Percentiles rank a stretch among this genome's conserved stretches.
Conservation (phyloP, 805 yeast genomes). For the Ogataea methanolica region DNA sequence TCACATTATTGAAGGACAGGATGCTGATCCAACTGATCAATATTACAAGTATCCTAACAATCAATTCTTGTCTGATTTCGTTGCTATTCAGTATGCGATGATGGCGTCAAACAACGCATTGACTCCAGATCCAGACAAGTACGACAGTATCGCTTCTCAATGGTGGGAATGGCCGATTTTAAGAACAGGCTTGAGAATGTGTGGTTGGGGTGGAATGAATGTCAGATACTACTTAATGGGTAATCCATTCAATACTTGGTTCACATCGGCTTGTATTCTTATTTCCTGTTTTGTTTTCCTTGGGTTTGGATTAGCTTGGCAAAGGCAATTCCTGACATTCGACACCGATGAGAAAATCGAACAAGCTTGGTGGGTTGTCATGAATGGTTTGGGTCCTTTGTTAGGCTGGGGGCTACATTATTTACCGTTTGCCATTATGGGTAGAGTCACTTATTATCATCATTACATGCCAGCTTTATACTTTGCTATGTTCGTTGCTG, state of each 20-base stretch:
- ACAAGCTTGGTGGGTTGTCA: constrained; percentile 25
- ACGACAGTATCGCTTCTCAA: constrained; percentile 63
- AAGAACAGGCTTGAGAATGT: constrained; percentile 67
- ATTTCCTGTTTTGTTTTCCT: constrained; percentile 36
- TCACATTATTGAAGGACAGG: constrained; percentile 49
- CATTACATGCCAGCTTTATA: constrained; percentile 83
- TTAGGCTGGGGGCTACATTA: constrained; percentile 79
- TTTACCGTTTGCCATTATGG: constrained; percentile 74
- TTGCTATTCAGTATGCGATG: constrained; percentile 73
- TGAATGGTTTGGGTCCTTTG: constrained; percentile 77
- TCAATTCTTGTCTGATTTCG: constrained; percentile 61
- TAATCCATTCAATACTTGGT: constrained; percentile 61
- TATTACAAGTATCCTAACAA: constrained; percentile 40
- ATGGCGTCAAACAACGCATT: constrained; percentile 81
- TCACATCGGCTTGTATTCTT: constrained; percentile 47
- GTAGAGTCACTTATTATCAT: constrained; percentile 82
- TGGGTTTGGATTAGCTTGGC: constrained; percentile 50
- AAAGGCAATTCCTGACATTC: constrained; percentile 54
- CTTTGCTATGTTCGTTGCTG: constrained; percentile 59
- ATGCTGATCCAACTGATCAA: constrained; percentile 29
- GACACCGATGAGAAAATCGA: not conserved
- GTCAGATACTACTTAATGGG: constrained; percentile 64
- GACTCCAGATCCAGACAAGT: constrained; percentile 68
- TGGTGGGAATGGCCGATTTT: constrained; percentile 87
- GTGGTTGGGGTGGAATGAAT: constrained; percentile 58